Evolutionary conservation across 2,329 filamentous ascomycete genomes (phyloP).

Genomic region (Colletotrichum magnum): DNA sequence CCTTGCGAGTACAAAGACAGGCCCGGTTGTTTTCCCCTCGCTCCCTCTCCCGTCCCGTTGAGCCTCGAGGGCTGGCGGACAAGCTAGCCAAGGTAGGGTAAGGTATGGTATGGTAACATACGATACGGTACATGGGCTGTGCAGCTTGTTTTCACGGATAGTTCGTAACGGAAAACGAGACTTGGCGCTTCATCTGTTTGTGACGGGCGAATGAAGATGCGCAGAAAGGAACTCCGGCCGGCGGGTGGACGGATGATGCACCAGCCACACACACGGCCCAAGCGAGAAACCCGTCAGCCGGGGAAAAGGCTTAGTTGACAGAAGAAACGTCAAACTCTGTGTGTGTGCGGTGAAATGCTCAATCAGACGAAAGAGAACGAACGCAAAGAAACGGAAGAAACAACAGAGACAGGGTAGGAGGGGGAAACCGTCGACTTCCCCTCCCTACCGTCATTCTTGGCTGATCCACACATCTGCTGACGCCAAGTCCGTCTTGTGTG

Average conservation of each 20-base stretch:
- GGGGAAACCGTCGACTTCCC: background rate
- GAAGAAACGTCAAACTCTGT: background rate
- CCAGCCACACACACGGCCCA: background rate
- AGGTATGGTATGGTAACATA: too few species aligned
- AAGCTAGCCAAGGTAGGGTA: too few species aligned
- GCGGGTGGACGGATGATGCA: too few species aligned
- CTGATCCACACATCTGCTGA: slow-evolving; percentile 41
- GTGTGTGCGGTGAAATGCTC: background rate
- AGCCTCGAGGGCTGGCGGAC: too few species aligned
- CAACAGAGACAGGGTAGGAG: background rate
- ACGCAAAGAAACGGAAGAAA: background rate
- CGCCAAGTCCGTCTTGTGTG: slow-evolving; percentile 29
- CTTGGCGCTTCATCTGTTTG: slow-evolving; percentile 23
- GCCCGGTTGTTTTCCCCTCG: too few species aligned
- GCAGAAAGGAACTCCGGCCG: background rate
- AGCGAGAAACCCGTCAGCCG: background rate
- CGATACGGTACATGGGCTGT: slow-evolving; percentile 8
- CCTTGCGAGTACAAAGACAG: too few species aligned
- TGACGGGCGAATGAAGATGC: background rate
- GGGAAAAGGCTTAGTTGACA: background rate
- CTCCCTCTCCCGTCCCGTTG: too few species aligned
- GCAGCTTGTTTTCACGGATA: background rate
- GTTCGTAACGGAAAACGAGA: slow-evolving; percentile 12
- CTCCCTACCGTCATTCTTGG: slow-evolving; percentile 27
- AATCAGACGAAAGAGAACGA: background rate